phyloP scores from a whole-genome alignment of 352 stramenopile species.

The Phytophthora cryptogea region DNA sequence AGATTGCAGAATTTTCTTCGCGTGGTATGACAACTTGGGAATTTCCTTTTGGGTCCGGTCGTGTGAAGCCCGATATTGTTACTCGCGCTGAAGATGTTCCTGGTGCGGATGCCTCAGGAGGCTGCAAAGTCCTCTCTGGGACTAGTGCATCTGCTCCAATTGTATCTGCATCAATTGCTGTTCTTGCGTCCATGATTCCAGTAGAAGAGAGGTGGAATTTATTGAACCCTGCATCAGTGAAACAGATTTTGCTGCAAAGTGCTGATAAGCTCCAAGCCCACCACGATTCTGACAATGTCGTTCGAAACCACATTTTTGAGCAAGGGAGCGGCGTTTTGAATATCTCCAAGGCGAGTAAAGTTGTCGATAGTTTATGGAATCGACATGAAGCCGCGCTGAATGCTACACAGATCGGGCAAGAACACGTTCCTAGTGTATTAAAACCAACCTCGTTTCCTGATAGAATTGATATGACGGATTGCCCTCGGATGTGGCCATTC shows the following conservation, averaged over 20 bases:
- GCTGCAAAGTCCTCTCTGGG: slow-evolving; percentile 71
- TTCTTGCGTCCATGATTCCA: slow-evolving; percentile 78
- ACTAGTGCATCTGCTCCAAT: slow-evolving; percentile 88
- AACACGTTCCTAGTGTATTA: slow-evolving; percentile 12
- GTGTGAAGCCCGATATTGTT: slow-evolving; percentile 87
- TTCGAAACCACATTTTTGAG: slow-evolving; percentile 86
- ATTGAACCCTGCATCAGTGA: slow-evolving; percentile 70
- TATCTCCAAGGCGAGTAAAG: slow-evolving; percentile 55
- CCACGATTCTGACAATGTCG: slow-evolving; percentile 40
- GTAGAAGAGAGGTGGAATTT: slow-evolving; percentile 54
- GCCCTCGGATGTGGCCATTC: slow-evolving; percentile 87
- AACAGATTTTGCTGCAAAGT: slow-evolving; percentile 68
- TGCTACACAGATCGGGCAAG: slow-evolving; percentile 9
- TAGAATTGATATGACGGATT: slow-evolving; percentile 72
- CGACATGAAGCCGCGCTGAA: slow-evolving; percentile 31
- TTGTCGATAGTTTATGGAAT: slow-evolving; percentile 48
- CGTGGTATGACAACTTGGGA: slow-evolving; percentile 89
- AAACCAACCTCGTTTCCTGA: slow-evolving; percentile 66
- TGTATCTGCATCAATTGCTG: slow-evolving; percentile 70
- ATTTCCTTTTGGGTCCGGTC: slow-evolving; percentile 75
- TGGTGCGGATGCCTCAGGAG: slow-evolving; percentile 51
- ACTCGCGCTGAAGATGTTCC: slow-evolving; percentile 70
- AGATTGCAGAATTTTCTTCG: slow-evolving; percentile 81
- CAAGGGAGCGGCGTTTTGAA: slow-evolving; percentile 83
- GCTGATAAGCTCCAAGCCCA: slow-evolving; percentile 49